phyloP scores from a whole-genome alignment of 352 stramenopile genomes.

The Aphanomyces euteiches region DNA sequence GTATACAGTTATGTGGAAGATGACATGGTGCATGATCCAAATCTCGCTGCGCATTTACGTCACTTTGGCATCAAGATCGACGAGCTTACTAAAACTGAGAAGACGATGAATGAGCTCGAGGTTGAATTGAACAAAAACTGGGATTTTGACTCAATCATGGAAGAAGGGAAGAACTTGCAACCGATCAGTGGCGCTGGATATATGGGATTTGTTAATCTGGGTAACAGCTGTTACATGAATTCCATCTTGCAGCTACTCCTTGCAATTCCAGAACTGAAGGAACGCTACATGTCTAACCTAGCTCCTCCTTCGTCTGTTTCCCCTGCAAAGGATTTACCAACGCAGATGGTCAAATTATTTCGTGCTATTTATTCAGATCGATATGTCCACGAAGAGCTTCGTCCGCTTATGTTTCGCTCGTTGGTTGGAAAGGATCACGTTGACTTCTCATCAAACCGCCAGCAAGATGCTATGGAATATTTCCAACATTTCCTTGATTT shows the following conservation, averaged over 20 bases:
- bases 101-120: constrained; percentile 98
- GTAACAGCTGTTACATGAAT: constrained; percentile 99
- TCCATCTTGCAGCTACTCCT: constrained; percentile 94
- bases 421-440: constrained; percentile 93
- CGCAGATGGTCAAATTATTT: constrained; percentile 92
- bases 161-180: constrained; percentile 91
- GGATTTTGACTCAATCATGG: constrained; percentile 98
- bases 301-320: constrained; percentile 31
- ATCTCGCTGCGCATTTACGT: constrained; percentile 90
- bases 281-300: constrained; percentile 53
- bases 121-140: constrained; percentile 97
- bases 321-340: constrained; percentile 74
- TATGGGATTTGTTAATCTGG: constrained; percentile 98
- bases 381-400: constrained; percentile 74
- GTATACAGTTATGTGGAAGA: constrained; percentile 99
- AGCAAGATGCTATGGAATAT: constrained; percentile 98
- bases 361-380: constrained; percentile 80
- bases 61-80: constrained; percentile 96
- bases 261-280: constrained; percentile 66
- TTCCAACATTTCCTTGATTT: constrained; percentile 94
- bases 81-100: constrained; percentile 96
- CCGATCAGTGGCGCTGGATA: constrained; percentile 87
- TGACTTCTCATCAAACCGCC: constrained; percentile 95
- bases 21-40: constrained; percentile 95
- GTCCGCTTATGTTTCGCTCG: constrained; percentile 92